Base-by-base conservation (phyloP, 176 grass and related monocot species). In the Aegilops bicornis region DNA sequence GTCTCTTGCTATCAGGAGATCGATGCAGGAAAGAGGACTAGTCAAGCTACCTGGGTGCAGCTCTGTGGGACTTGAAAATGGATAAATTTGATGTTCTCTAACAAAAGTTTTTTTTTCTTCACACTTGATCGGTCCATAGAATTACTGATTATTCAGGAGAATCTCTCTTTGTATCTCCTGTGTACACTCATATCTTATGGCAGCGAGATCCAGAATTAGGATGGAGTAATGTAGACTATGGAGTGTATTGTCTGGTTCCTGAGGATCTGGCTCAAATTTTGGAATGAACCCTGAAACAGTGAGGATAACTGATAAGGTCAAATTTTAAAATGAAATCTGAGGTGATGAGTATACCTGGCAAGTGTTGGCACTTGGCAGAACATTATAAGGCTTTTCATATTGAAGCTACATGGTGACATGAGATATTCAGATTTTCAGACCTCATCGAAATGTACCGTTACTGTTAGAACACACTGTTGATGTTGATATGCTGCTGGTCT, bases 1-100 rank as follows among this genome's bases (percentile, higher is more conserved):
- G 14, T 87, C 93, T 62, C 54, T 78, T 77, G 77, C 64, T 40
- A 78, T 95, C 59, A 88, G 93, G 59, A 79, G 73, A 84, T 65
- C 52, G 70, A 95, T 95, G 90, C 82, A 95, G 70, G 80, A 90
- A 69, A 88, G 64, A 86, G 90, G 90, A 24, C 36, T 92, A 47
- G 71, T 92, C 58, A 95, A 95, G 65, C 45, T 90, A 82, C 90
- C 90, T 19, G 90, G 93, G 32, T 85, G 37, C 75, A 95, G 93
- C 77, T 90, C 83, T n/a, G 30, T 92, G 24, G 83, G 76, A 56
- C 78, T 14, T 62, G 85, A 90, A 83, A 92, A 92, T 69, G 75
- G 83, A 73, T 89, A 61, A 89, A 61, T 63, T 79, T 24, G n/a
- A 4, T 56, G 66, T 10, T 73, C n/a, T 56, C 32, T 59, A 78